Percentiles rank a stretch among this genome's conserved stretches.
phyloP scores from a whole-genome alignment of 805 yeast genomes.

The Candida loeiensis region DNA sequence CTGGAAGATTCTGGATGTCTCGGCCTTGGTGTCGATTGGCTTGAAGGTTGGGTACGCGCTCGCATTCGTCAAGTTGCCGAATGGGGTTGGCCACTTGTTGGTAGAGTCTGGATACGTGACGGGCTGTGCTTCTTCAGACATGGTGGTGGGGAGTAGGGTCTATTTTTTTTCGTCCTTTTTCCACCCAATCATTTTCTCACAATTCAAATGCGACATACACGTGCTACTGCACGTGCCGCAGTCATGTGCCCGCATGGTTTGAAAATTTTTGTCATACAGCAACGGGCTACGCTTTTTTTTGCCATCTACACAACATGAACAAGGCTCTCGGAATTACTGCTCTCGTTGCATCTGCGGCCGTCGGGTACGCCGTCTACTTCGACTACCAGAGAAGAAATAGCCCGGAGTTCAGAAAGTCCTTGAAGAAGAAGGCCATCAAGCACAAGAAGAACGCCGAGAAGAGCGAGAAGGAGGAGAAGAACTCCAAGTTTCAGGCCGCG shows the following conservation, averaged over 20 bases:
- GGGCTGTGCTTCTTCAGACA: conserved; percentile 12
- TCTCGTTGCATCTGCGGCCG: conserved; percentile 50
- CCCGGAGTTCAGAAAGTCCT: conserved; percentile 72
- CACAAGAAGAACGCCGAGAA: conserved; percentile 57
- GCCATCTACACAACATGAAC: conserved; percentile 20
- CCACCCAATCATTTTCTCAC: conserved; percentile 10
- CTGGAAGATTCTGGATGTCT: conserved; percentile 45
- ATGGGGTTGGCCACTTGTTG: conserved; percentile 40
- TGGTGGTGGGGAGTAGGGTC: conserved; percentile 5
- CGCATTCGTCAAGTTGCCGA: conserved; percentile 36
- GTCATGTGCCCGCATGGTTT: neutral
- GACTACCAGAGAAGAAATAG: conserved; percentile 88
- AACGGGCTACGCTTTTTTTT: neutral
- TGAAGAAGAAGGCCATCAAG: conserved; percentile 60
- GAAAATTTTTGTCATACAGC: conserved; percentile 8
- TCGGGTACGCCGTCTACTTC: conserved; percentile 82
- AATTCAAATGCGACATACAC: conserved; percentile 3
- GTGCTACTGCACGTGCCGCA: conserved; percentile 4
- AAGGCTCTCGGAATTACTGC: conserved; percentile 33
- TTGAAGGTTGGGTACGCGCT: conserved; percentile 45
- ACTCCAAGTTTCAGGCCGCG: conserved; percentile 56
- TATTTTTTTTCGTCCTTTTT: conserved; percentile 4
- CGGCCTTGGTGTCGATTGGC: conserved; percentile 54
- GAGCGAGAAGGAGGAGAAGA: conserved; percentile 54
- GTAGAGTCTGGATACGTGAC: conserved; percentile 33